Evolutionary conservation across 768 basidiomycete genomes (phyloP), one percentile per base, ranked within the genome.

Genomic region (Boletus reticuloceps): DNA sequence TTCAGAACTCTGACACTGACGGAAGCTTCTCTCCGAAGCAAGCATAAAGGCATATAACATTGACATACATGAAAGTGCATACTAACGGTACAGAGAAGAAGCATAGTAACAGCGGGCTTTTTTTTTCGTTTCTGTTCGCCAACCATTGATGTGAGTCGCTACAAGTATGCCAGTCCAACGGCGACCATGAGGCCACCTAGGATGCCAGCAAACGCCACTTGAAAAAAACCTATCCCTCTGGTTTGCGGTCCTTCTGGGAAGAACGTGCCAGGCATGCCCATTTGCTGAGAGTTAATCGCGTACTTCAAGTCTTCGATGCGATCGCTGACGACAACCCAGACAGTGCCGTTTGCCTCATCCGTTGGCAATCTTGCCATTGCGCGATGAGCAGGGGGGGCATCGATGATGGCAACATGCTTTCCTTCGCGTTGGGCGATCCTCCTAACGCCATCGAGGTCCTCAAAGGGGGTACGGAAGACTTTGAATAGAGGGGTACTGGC

Each of bases 401-500:
- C 38, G 42, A 72, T 62, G 31, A 69, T 49, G 36, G 69, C 70
- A 9, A 71, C 48, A 27, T 73, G 62, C 32, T 71, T 72, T 36
- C 70, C 70, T 25, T 70, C 70, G 2, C 58, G 68, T 38, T 58
- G 64, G n/a, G 70, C 70, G 6, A 59, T 68, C 44, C 47, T 68
- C 44, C 49, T 60, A 17, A 71, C 47, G 32, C 52, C 51, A 16
- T 68, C 60, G 14, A 71, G 55, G 27, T 71, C 71, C 49, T 61
- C 56, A 12, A 59, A 49, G 19, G 71, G 69, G 5, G 69, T 71
- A 13, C 71, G 60, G 42, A 73, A 71, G 12, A 72, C 65, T 29
- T 69, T 70, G 56, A 71, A 72, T 13, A 72, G 47, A 31, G 70
- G 70, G 6, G 71, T 73, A 37, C 71, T 71, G 13, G 55, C 62